Conservation (phyloP, 768 basidiomycete species). For the Lyophyllum semitale region DNA sequence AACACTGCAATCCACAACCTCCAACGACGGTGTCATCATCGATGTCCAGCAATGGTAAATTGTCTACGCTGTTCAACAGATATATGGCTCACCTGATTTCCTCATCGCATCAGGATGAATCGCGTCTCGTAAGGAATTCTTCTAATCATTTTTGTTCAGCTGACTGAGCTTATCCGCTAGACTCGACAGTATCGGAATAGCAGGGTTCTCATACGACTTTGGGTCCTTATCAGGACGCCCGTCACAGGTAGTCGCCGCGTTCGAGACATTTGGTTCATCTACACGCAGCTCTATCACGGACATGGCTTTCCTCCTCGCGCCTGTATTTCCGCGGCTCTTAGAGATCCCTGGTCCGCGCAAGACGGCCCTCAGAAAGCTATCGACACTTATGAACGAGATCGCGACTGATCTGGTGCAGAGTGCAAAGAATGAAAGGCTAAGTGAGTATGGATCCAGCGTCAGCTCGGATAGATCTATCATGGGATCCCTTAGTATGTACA, state of each 20-base stretch:
- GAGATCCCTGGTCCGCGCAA: not conserved
- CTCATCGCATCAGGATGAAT: constrained; percentile 36
- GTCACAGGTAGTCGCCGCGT: constrained; percentile 30
- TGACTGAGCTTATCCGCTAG: constrained; percentile 20
- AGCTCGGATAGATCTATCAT: constrained; percentile 22
- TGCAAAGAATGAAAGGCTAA: constrained; percentile 23
- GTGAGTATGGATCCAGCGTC: constrained; percentile 6
- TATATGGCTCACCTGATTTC: not conserved
- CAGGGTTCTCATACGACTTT: constrained; percentile 54
- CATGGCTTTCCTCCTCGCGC: not conserved
- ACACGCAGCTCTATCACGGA: not conserved
- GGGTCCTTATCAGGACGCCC: constrained; percentile 41
- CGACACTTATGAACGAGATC: constrained; percentile 15
- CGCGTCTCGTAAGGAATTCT: constrained; percentile 36
- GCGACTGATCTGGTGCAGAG: constrained; percentile 27
- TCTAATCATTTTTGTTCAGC: not conserved
- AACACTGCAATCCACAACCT: not conserved
- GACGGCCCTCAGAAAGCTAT: not conserved
- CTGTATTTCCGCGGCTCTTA: not conserved
- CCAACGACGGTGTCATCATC: not conserved
- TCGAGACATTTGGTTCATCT: constrained; percentile 28
- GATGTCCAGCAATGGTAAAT: not conserved
- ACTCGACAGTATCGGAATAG: constrained; percentile 50
- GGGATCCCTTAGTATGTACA: constrained; percentile 21
- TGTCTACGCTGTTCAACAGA: not conserved